Base-by-base conservation (phyloP, 257 asterid species). In the Eustoma russellianum region DNA sequence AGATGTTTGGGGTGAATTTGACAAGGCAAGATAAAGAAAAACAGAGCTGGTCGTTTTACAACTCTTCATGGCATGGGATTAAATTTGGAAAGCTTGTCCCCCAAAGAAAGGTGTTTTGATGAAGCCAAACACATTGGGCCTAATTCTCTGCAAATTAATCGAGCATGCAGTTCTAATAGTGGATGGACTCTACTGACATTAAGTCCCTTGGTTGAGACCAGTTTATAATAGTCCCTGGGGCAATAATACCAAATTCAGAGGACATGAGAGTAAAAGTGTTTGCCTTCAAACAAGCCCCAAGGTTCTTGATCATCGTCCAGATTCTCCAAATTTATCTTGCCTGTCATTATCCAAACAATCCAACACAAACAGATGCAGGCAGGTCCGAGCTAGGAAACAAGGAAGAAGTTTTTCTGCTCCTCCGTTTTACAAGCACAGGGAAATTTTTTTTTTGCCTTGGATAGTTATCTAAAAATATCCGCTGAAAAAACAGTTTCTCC, bases 371-470 rank as follows among this genome's bases (percentile, higher is more conserved):
- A 66, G 61, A 10, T 59, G 47, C 61, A 69, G 57, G 62, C 66
- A 59, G 55, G 65, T 53, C 44, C 55, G 41, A 58, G 46, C 51
- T 17, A 63, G 71, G 53, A 69, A 64, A 46, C 69, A 52, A 69
- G 59, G 63, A 59, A 81, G 96, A 78, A 75, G 96, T 70, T 73
- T 62, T 66, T 84, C 98, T 66, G 96, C 98, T 67, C 98, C 94
- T 41, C 98, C 96, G 60, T 72, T 71, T 79, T 74, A 76, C 79
- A 75, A 60, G 66, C 65, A 75, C 66, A 83, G 79, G 75, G 69
- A 79, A 75, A 59, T n/a, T n/a, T n/a, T n/a, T 77, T 68, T 70
- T 43, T 76, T 61, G 72, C 72, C 54, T 72, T 75, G 67, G 55
- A 72, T 49, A 66, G 67, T 63, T 66, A 76, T 43, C 71, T 71